Percentiles rank a stretch among this genome's conserved stretches.
phyloP scores from a whole-genome alignment of 352 stramenopile species.

The Phytophthora cryptogea region DNA sequence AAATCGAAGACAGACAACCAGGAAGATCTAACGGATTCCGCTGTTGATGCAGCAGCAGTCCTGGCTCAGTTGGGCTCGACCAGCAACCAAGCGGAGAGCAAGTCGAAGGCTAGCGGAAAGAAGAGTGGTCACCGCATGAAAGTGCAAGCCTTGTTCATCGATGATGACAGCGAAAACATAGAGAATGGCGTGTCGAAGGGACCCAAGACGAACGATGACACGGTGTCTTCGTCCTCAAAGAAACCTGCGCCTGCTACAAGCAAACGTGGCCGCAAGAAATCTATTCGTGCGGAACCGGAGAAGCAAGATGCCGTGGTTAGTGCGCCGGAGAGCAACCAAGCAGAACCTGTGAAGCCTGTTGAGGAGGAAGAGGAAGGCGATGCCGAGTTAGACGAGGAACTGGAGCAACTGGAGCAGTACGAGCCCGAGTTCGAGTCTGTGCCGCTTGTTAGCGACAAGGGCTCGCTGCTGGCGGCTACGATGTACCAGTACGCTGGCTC shows the following conservation, averaged over 20 bases:
- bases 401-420: conserved; percentile 44
- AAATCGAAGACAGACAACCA: conserved; percentile 20
- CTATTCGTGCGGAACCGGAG: conserved; percentile 2
- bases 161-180: conserved; percentile 17
- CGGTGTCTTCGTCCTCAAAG: conserved; percentile 5
- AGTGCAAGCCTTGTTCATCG: conserved; percentile 39
- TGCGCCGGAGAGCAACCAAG: conserved; percentile 9
- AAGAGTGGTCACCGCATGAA: conserved; percentile 36
- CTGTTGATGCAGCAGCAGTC: conserved; percentile 25
- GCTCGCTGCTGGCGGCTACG: conserved; percentile 43
- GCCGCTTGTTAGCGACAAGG: conserved; percentile 44
- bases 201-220: conserved; percentile 1
- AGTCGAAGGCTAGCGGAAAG: conserved; percentile 16
- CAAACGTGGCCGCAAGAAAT: conserved; percentile 32
- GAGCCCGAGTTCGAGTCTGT: conserved; percentile 47
- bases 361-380: conserved; percentile 23
- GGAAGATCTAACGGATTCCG: conserved; percentile 18
- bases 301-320: neutral
- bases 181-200: conserved; percentile 8
- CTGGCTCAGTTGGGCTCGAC: conserved; percentile 27
- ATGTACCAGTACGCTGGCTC: conserved; percentile 45
- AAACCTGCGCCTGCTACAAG: conserved; percentile 7
- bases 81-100: conserved; percentile 14
- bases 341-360: neutral
- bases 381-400: conserved; percentile 33